phyloP scores from a whole-genome alignment of 106 monocot genomes.

The Allium cepa region DNA sequence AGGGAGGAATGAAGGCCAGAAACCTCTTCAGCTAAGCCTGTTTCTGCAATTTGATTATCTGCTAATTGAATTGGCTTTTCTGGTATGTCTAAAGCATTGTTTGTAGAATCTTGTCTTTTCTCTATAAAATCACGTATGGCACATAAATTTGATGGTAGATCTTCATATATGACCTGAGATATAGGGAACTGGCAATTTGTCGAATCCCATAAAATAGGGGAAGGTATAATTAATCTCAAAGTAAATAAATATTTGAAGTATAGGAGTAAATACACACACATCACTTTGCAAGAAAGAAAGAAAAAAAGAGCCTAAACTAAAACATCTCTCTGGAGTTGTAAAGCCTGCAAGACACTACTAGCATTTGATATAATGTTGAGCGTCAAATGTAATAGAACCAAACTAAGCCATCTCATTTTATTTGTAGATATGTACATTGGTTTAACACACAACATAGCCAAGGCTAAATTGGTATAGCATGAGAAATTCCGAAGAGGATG shows the following conservation, averaged over 20 bases:
- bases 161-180: conserved; percentile 87
- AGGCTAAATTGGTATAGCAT: no score
- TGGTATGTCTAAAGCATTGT: conserved; percentile 2
- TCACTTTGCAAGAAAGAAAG: no score
- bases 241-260: not conserved
- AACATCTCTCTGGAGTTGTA: no score
- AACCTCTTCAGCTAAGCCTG: conserved; percentile 6
- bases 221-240: conserved; percentile 3
- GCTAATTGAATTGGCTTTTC: not conserved
- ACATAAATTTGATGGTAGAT: conserved; percentile 92
- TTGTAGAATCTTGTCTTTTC: conserved; percentile 19
- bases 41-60: conserved; percentile 1
- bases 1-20: conserved; percentile 14
- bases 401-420: no score
- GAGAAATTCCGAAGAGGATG: no score
- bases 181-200: conserved; percentile 7
- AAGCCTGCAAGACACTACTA: no score
- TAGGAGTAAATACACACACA: not conserved
- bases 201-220: conserved; percentile 5
- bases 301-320: no score
- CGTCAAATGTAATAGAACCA: no score
- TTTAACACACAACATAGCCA: no score
- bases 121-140: conserved; percentile 88
- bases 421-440: no score
- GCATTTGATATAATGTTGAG: no score